These are phyloP conservation scores for Ceratocystis diversiconidia DNA, from an alignment of 2,329 filamentous ascomycete species.

Conservation along the genomic window DNA sequence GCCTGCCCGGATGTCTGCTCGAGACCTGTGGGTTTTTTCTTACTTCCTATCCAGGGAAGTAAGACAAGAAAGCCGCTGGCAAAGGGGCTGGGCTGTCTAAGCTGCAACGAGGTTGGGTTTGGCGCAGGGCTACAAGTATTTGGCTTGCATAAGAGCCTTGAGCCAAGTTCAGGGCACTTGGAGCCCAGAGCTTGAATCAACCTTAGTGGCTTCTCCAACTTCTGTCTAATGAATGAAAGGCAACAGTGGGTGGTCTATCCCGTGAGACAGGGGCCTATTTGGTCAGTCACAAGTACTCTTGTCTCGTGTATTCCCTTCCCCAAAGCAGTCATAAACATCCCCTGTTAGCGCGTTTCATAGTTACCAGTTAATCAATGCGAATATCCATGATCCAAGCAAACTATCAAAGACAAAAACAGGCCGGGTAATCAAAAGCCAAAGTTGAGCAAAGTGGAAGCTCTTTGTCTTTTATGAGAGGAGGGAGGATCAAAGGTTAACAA, in stretches of 20 bases:
- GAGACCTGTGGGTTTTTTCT: background rate
- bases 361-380: background rate
- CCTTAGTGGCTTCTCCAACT: background rate
- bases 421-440: background rate
- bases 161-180: too few species aligned
- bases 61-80: too few species aligned
- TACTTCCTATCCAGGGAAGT: background rate
- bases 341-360: conserved; percentile 2
- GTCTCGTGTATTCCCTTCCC: background rate
- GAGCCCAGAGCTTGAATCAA: too few species aligned
- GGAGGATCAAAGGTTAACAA: conserved; percentile 4
- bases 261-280: background rate
- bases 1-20: background rate
- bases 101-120: too few species aligned
- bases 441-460: background rate
- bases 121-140: too few species aligned
- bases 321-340: background rate
- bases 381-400: background rate
- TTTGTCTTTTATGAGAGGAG: background rate
- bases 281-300: background rate
- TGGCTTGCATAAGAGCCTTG: too few species aligned
- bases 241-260: too few species aligned
- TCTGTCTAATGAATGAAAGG: background rate
- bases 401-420: background rate
- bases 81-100: too few species aligned